Percentiles rank a stretch among this genome's conserved stretches.
Conservation (phyloP, 345 rosid genomes). For the Gossypium bickii region DNA sequence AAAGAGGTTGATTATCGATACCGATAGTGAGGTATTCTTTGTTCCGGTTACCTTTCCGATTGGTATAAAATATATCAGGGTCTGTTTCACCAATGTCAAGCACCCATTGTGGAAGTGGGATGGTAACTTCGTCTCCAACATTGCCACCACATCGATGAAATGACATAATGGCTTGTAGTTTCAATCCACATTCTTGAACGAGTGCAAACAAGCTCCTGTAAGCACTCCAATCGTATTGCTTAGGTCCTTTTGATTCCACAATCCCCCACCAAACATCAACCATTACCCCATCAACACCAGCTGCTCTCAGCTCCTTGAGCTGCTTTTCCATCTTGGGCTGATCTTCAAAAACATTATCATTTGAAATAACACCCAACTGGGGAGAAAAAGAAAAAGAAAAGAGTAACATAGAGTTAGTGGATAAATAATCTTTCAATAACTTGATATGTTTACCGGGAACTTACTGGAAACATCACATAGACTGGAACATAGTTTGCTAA, state of each 20-base stretch:
- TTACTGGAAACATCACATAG: slow-evolving; percentile 87
- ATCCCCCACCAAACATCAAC: slow-evolving; percentile 90
- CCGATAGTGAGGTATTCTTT: slow-evolving; percentile 64
- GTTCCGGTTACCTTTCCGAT: slow-evolving; percentile 55
- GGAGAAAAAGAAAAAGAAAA: neutral
- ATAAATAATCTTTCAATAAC: neutral
- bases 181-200: slow-evolving; percentile 43
- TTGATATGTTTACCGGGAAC: slow-evolving; percentile 12
- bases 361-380: slow-evolving; percentile 62
- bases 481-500: slow-evolving; percentile 68
- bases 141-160: slow-evolving; percentile 91
- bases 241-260: slow-evolving; percentile 56
- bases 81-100: slow-evolving; percentile 45
- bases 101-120: slow-evolving; percentile 75
- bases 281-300: slow-evolving; percentile 78
- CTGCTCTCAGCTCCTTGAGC: slow-evolving; percentile 58
- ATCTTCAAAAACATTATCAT: slow-evolving; percentile 48
- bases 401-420: neutral
- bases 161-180: slow-evolving; percentile 78
- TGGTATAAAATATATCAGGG: slow-evolving; percentile 69
- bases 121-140: slow-evolving; percentile 65
- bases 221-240: slow-evolving; percentile 66
- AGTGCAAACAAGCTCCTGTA: slow-evolving; percentile 61
- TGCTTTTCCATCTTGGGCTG: slow-evolving; percentile 38
- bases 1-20: slow-evolving; percentile 57